Percentiles rank a stretch among this genome's conserved stretches.
Evolutionary conservation across 2,329 filamentous ascomycete genomes (phyloP).

Genomic region (Rasamsonia emersonii): DNA sequence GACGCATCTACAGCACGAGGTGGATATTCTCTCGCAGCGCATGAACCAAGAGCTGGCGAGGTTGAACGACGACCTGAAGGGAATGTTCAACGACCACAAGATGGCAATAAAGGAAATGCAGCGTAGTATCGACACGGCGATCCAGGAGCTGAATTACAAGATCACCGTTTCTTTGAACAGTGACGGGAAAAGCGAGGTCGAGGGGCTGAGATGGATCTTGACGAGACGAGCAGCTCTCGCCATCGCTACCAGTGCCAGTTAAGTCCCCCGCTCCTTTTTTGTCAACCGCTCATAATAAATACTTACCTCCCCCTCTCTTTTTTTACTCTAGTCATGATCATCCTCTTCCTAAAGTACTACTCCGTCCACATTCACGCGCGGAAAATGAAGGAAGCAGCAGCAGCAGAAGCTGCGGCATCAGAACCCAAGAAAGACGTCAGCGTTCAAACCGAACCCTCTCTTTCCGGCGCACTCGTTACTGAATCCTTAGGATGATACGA

Average conservation of each 20-base stretch:
- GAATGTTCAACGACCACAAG: slow-evolving; percentile 91
- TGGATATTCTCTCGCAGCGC: slow-evolving; percentile 82
- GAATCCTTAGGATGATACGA: slow-evolving; percentile 11
- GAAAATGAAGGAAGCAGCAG: slow-evolving; percentile 25
- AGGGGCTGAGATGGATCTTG: slow-evolving; percentile 79
- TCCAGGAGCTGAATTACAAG: slow-evolving; percentile 93
- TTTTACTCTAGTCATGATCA: slow-evolving; percentile 35
- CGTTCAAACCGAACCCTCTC: slow-evolving; percentile 7
- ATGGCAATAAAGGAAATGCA: slow-evolving; percentile 88
- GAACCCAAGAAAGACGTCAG: slow-evolving; percentile 12
- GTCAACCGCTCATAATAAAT: background rate
- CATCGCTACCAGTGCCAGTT: slow-evolving; percentile 44
- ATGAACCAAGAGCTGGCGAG: slow-evolving; percentile 73
- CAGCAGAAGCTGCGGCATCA: slow-evolving; percentile 22
- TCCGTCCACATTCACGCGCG: slow-evolving; percentile 30
- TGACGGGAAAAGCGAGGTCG: slow-evolving; percentile 85
- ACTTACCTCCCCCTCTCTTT: slow-evolving; percentile 2
- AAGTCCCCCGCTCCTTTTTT: background rate
- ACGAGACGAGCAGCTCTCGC: slow-evolving; percentile 57
- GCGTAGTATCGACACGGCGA: slow-evolving; percentile 72
- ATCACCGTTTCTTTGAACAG: slow-evolving; percentile 86
- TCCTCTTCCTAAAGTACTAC: slow-evolving; percentile 38
- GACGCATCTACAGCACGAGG: slow-evolving; percentile 81
- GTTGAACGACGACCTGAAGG: slow-evolving; percentile 84
- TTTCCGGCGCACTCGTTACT: slow-evolving; percentile 8